Evolutionary conservation across 164 flowering plant species (phyloP).

Genomic region (Sedum album): DNA sequence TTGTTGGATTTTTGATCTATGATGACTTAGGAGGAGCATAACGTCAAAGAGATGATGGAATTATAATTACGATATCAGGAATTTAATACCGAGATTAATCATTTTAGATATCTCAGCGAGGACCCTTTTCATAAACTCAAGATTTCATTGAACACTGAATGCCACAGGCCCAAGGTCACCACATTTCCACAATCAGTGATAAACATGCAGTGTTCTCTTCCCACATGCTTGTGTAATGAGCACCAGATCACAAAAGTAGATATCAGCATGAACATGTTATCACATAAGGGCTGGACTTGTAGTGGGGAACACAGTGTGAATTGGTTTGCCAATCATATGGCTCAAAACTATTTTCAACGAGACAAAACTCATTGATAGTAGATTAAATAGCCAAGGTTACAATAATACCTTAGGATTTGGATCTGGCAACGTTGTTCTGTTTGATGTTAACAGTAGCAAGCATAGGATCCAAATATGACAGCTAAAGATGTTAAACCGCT

Average conservation of each 20-base stretch:
- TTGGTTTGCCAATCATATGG: too few species aligned
- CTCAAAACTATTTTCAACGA: too few species aligned
- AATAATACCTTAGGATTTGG: too few species aligned
- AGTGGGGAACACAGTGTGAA: too few species aligned
- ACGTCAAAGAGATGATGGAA: slow-evolving; percentile 1
- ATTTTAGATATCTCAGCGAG: background rate
- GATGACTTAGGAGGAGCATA: background rate
- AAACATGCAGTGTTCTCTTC: slow-evolving; percentile 5
- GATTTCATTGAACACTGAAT: background rate
- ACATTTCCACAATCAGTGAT: background rate
- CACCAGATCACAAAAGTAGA: slow-evolving; percentile 6
- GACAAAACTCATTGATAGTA: too few species aligned
- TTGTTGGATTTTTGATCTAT: background rate
- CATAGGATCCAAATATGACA: too few species aligned
- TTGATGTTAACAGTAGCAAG: too few species aligned
- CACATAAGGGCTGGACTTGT: too few species aligned
- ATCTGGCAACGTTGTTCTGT: too few species aligned
- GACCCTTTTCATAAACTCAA: background rate
- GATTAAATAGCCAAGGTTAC: too few species aligned
- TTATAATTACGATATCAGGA: background rate
- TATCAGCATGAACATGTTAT: background rate
- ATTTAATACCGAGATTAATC: background rate
- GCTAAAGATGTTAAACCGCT: too few species aligned
- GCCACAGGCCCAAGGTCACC: background rate
- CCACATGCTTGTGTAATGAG: background rate